phyloP scores from a whole-genome alignment of 371 early-diverging fungal species.

The Dichotomocladium elegans region DNA sequence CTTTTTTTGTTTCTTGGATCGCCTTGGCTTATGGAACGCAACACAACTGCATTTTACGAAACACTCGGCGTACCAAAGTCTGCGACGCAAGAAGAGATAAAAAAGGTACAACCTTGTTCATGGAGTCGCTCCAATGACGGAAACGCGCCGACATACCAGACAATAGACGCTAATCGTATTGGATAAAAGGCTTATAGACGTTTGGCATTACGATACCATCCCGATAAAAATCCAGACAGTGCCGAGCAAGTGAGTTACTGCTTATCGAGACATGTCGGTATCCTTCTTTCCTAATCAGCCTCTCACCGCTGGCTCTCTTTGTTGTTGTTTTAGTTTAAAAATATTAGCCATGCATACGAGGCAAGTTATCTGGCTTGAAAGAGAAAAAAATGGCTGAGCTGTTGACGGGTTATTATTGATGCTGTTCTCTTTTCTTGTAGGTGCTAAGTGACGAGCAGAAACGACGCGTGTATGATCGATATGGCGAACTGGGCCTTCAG shows the following conservation, averaged over 20 bases:
- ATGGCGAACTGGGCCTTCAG: conserved; percentile 83
- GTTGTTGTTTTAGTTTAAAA: conserved; percentile 56
- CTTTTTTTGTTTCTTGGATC: conserved; percentile 3
- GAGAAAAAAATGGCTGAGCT: neutral
- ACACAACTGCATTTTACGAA: conserved; percentile 49
- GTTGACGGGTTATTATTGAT: neutral
- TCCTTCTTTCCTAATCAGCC: neutral
- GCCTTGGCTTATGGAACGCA: conserved; percentile 32
- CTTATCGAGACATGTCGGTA: no score
- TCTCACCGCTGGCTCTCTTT: neutral
- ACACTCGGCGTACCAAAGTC: conserved; percentile 56
- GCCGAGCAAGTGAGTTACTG: conserved; percentile 41
- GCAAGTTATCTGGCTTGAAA: conserved; percentile 23
- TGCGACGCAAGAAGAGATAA: conserved; percentile 65
- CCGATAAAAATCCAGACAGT: conserved; percentile 65
- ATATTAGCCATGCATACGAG: conserved; percentile 81
- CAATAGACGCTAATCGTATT: neutral
- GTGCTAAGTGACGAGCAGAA: conserved; percentile 69
- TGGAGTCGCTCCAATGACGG: neutral
- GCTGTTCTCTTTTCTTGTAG: conserved; percentile 8
- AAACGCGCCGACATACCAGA: no score
- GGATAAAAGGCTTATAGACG: conserved; percentile 34
- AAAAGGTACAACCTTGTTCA: conserved; percentile 33
- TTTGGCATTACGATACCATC: conserved; percentile 75
- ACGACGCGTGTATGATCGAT: conserved; percentile 77